Evolutionary conservation across 2,329 filamentous ascomycete genomes (phyloP), one percentile per base, ranked within the genome.

Genomic region (Botrytis cinerea): DNA sequence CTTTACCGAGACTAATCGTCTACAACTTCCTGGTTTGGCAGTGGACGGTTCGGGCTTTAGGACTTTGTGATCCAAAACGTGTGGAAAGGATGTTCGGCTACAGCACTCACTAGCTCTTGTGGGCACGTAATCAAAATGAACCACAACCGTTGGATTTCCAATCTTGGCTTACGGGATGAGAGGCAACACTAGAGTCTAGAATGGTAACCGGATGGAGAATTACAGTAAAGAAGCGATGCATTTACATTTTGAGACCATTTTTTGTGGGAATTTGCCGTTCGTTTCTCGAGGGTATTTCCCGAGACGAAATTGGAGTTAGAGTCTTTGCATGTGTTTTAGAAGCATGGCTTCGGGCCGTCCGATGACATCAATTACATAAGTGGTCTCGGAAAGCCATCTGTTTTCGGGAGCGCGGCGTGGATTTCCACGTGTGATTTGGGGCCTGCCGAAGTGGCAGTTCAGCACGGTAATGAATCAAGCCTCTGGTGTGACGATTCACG

Each of bases 1-100:
- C 64, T 28, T 54, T 57, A 68, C 64, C 64, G 46, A 57, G 40
- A 25, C 25, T 57, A 68, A 67, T 51, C 46, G 32, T 40, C 64
- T 40, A 67, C 46, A 51, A 20, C 64, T 67, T 54, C 22, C 46
- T 54, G 25, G 4, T 68, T 54, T 68, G 64, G 35, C 12, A 35
- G 9, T 68, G 18, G 25, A 28, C 35, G 6, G 20, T 22, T 48
- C 45, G 28, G 63, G 6, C 10, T 48, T 66, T 66, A 35, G 28
- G 28, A 48, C 8, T 35, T 10, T 18, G 2, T 16, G 20, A 32
- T 32, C 14, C 12, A n/a, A 66, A 38, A 18, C n/a, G 25, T 40
- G 2, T 32, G 18, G n/a, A 64, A 57, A 14, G 28, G 18, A 57
- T 25, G 14, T 54, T 67, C 46, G 64, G 64, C 51, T 54, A 40